These are phyloP conservation scores for Fusarium subtropicale DNA, from an alignment of 2,329 filamentous ascomycete genomes.

Conservation along the genomic window DNA sequence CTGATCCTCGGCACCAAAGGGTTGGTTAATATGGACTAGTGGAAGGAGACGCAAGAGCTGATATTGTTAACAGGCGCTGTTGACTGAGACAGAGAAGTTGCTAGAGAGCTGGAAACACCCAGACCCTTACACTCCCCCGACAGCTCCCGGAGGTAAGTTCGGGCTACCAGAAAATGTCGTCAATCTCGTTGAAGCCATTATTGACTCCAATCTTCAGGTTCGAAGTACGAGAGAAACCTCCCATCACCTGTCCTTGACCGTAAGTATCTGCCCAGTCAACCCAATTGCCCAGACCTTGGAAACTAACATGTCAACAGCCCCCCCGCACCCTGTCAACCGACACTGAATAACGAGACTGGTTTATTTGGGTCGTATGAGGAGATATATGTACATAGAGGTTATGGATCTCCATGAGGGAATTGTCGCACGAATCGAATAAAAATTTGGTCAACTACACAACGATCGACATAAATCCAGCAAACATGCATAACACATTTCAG, in stretches of 20 bases:
- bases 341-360: constrained; percentile 34
- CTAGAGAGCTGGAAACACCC: constrained; percentile 97
- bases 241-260: constrained; percentile 82
- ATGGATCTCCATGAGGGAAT: constrained; percentile 21
- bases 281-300: background rate
- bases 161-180: background rate
- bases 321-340: constrained; percentile 46
- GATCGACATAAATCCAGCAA: background rate
- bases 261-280: constrained; percentile 62
- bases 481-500: background rate
- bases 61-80: constrained; percentile 70
- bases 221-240: constrained; percentile 95
- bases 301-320: constrained; percentile 44
- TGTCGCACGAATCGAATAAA: constrained; percentile 29
- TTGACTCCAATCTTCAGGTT: constrained; percentile 67
- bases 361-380: constrained; percentile 16
- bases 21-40: constrained; percentile 62
- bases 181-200: background rate
- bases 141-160: constrained; percentile 86
- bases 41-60: constrained; percentile 3
- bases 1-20: constrained; percentile 86
- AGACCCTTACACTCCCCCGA: constrained; percentile 89
- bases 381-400: constrained; percentile 40
- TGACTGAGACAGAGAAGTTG: constrained; percentile 88
- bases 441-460: constrained; percentile 22